Base-by-base conservation (phyloP, 2,329 filamentous ascomycete species). In the Cladosporium phlei region DNA sequence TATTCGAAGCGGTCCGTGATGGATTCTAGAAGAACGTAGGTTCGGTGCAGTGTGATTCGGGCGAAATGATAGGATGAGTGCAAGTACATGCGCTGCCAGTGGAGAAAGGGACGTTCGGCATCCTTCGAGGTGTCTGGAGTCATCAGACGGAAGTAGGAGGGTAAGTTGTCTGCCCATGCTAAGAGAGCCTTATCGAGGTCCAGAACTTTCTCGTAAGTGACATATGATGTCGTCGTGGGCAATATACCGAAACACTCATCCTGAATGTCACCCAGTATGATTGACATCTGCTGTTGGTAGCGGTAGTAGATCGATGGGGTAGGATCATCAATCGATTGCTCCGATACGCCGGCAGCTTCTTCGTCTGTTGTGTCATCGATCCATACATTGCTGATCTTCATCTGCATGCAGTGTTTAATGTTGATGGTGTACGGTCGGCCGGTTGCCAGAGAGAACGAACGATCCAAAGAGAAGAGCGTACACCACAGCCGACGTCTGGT, bases 201-300 rank as follows among this genome's bases (percentile, higher is more conserved):
- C 10, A 35, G 32, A 5, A 35, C 32, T n/a, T 19, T 35, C 5
- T 35, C 32, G 17, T 35, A 35, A 4, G 32, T 35, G 9, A 20
- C 32, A 20, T 35, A 35, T 21, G 32, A 35, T 11, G 32, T 35
- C 20, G 32, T 35, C 16, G 19, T 35, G 2, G 32, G 32, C n/a
- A 12, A 12, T 19, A 35, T 20, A 2, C 32, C 32, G 3, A 35
- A 35, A 20, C 32, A 35, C 20, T 35, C 32, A 20, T 35, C 32
- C 22, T 35, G 32, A 11, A 35, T 35, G 32, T 35, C 32, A 11
- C 32, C 32, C 8, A 35, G 9, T 5, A 35, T 35, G 11, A 35
- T 20, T 21, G 32, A 35, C 32, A 35, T 35, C 10, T 35, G 32
- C n/a, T 35, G 32, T n/a, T 35, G 32, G 17, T 35, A 35, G 16